Base-by-base conservation (phyloP, 2,329 filamentous ascomycete genomes). In the Claviceps fusiformis region DNA sequence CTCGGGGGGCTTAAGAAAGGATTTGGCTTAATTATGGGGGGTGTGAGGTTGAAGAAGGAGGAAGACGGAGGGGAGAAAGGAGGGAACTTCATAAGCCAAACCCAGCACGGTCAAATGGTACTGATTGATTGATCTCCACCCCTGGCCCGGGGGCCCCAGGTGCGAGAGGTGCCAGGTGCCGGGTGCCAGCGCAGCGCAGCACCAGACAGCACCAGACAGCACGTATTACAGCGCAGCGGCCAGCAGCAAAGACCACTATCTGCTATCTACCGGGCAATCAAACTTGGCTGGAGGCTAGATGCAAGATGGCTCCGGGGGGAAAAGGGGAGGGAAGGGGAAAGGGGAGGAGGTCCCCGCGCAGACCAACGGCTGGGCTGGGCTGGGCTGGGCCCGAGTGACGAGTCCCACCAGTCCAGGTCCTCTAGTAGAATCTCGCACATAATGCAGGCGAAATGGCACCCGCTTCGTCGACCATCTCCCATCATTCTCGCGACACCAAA, bases 21-120 rank as follows among this genome's bases (percentile, higher is more conserved):
- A 56, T 58, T 56, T 59, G 60, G 52, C 51, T 57, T 56, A 56
- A 49, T 49, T 29, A 51, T 52, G 59, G 59, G 58, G 56, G 61
- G 57, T 55, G 53, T 59, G 62, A 61, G 58, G 61, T 61, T 62
- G 62, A 63, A 69, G 64, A 64, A 65, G 62, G 61, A 63, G 64
- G 64, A 61, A 59, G 64, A 64, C 66, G 63, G 64, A 67, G 61
- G 62, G 63, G 60, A 65, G 63, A 65, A 64, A 67, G 64, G 61
- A 61, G 62, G 61, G 56, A 61, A 57, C 60, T 55, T 59, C 37
- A 45, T 17, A 50, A 53, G 45, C 52, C 41, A 53, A 37, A 45
- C 43, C 41, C 39, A 39, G 46, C 46, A 35, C 33, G 53, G 43
- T 9, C 43, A 45, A 45, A 15, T 53, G 35, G 43, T 33, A 29